Percentiles rank a stretch among this genome's conserved stretches.
Evolutionary conservation across 441 rosid species (phyloP).

Genomic region (Adansonia madagascariensis): DNA sequence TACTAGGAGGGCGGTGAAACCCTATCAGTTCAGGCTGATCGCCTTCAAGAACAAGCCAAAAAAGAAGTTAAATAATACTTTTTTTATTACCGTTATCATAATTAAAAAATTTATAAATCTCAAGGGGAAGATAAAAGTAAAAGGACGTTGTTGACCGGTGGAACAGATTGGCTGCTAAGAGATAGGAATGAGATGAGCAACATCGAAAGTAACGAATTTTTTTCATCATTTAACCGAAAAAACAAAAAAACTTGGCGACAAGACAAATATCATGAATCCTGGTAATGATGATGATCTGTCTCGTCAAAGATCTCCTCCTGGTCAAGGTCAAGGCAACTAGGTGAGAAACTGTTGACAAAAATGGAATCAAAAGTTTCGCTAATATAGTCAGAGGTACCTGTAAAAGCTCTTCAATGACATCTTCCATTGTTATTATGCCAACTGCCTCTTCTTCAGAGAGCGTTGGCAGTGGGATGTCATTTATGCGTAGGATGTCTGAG

Average conservation of each 20-base stretch:
- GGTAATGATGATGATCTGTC: constrained; percentile 82
- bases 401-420: constrained; percentile 95
- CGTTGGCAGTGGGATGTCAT: constrained; percentile 66
- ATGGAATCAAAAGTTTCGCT: not conserved
- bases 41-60: too few species aligned
- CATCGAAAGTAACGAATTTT: constrained; percentile 18
- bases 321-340: not conserved
- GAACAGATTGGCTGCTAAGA: not conserved
- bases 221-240: not conserved
- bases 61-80: too few species aligned
- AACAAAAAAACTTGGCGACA: not conserved
- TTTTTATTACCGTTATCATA: too few species aligned
- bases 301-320: constrained; percentile 98
- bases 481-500: constrained; percentile 69
- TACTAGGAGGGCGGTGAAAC: too few species aligned
- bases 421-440: constrained; percentile 95
- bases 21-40: too few species aligned
- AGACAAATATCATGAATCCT: constrained; percentile 55
- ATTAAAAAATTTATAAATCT: too few species aligned
- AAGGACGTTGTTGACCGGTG: not conserved
- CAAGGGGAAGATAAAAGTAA: not conserved
- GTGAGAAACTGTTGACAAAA: not conserved
- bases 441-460: constrained; percentile 71
- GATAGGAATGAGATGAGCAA: not conserved
- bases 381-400: constrained; percentile 49